Percentiles rank a stretch among this genome's conserved stretches.
Conservation (phyloP, 1,139 yeast species). For the Blastobotrys capitulatus region DNA sequence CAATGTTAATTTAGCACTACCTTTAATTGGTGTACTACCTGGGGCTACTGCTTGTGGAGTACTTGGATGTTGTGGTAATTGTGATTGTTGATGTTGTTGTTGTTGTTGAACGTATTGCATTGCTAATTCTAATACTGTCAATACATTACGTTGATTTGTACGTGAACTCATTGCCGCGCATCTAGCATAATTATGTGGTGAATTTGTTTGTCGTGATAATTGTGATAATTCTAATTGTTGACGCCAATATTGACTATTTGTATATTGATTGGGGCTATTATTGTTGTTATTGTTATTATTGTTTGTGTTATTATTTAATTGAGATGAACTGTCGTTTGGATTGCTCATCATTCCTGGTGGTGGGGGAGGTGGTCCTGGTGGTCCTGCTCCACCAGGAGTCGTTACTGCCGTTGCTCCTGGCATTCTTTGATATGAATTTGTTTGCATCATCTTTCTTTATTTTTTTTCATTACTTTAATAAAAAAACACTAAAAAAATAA, state of each 20-base stretch:
- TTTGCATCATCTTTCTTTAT: constrained; percentile 5
- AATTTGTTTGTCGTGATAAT: constrained; percentile 62
- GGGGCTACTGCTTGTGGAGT: no score
- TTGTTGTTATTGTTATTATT: background rate
- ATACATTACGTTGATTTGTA: constrained; percentile 17
- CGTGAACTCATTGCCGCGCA: constrained; percentile 78
- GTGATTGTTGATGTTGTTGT: constrained; percentile 9
- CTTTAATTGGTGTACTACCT: constrained; percentile 29
- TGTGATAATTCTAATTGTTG: constrained; percentile 80
- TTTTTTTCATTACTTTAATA: constrained; percentile 1
- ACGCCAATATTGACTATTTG: constrained; percentile 66
- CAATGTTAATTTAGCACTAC: constrained; percentile 32
- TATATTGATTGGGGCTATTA: constrained; percentile 3
- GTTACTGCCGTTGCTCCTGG: constrained; percentile 1
- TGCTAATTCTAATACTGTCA: constrained; percentile 35
- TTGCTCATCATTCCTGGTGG: background rate
- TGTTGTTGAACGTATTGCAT: constrained; percentile 33
- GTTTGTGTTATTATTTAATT: background rate
- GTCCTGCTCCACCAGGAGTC: constrained; percentile 1
- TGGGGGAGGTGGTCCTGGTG: background rate
- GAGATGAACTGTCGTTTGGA: background rate
- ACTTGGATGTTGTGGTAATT: constrained; percentile 10
- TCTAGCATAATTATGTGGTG: constrained; percentile 88
- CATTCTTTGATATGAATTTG: constrained; percentile 6
- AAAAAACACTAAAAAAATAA: no score